Evolutionary conservation across 2,329 filamentous ascomycete genomes (phyloP).

Genomic region (Curvularia verruculosa): DNA sequence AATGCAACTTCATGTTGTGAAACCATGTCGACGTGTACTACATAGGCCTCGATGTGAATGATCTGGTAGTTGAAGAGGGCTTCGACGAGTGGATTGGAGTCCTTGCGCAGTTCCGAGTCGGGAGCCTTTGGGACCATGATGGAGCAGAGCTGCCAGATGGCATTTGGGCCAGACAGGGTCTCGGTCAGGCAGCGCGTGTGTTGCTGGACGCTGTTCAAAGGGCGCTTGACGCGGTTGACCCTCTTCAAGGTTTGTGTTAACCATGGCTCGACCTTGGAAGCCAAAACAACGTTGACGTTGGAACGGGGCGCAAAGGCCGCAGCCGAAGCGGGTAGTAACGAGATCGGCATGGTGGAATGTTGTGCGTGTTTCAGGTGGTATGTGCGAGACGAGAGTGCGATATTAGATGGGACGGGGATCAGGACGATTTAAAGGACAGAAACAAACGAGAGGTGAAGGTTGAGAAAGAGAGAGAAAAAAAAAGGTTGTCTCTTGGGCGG

Average conservation of each 20-base stretch:
- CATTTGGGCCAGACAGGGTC: slow-evolving; percentile 84
- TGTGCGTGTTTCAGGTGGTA: slow-evolving; percentile 25
- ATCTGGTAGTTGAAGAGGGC: slow-evolving; percentile 92
- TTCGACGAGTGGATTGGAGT: slow-evolving; percentile 82
- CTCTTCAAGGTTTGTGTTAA: slow-evolving; percentile 95
- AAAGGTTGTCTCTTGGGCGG: slow-evolving; percentile 46
- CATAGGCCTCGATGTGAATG: slow-evolving; percentile 93
- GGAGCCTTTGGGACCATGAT: slow-evolving; percentile 91
- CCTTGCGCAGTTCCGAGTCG: slow-evolving; percentile 80
- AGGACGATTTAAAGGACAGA: slow-evolving; percentile 40
- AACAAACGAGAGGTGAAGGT: slow-evolving; percentile 40
- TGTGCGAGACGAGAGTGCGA: slow-evolving; percentile 40
- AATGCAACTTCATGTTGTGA: slow-evolving; percentile 96
- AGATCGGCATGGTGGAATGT: slow-evolving; percentile 73
- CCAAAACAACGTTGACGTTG: slow-evolving; percentile 92
- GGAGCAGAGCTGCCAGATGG: slow-evolving; percentile 93
- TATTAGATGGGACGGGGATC: slow-evolving; percentile 48
- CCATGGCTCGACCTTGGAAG: slow-evolving; percentile 93
- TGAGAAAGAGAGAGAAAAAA: no score
- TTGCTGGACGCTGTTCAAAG: slow-evolving; percentile 94
- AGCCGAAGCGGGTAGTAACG: slow-evolving; percentile 92
- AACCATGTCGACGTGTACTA: slow-evolving; percentile 99
- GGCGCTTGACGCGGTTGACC: slow-evolving; percentile 95
- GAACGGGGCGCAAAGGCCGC: slow-evolving; percentile 94
- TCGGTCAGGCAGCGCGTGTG: slow-evolving; percentile 96